These are phyloP conservation scores for Rhododendron mucronatum DNA, from an alignment of 148 eudicot species.

Conservation along the genomic window DNA sequence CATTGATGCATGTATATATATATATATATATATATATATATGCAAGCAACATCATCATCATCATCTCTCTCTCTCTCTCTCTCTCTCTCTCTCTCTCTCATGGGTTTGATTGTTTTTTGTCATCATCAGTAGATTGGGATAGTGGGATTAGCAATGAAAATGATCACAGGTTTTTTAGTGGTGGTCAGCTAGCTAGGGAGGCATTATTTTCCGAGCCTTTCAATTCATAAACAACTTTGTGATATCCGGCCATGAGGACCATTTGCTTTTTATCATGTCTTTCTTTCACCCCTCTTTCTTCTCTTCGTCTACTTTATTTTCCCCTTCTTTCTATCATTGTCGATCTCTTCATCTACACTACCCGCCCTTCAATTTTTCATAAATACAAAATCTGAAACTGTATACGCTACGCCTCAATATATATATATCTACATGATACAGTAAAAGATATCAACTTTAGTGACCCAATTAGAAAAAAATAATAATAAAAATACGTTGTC, in stretches of 20 bases:
- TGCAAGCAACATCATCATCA: background rate
- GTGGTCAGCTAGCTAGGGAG: background rate
- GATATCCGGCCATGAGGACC: background rate
- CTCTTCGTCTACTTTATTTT: no score
- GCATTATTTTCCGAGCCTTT: slow-evolving; percentile 7
- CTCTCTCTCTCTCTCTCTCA: background rate
- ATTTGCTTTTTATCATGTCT: background rate
- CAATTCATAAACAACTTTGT: background rate
- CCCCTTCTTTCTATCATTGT: background rate
- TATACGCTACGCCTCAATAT: no score
- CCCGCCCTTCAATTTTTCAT: background rate
- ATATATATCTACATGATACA: no score
- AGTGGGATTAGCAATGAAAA: background rate
- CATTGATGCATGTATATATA: background rate
- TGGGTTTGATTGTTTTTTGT: slow-evolving; percentile 4
- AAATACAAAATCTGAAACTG: background rate
- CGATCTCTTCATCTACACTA: background rate
- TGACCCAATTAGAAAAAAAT: no score
- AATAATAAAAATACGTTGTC: no score
- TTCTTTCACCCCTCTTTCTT: background rate
- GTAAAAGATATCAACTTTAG: no score
- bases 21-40: no score
- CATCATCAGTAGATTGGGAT: background rate
- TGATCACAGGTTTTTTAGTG: slow-evolving; percentile 4
- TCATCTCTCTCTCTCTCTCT: background rate